Conservation (phyloP, 176 grass and related monocot species). For the Oropetium thomaeum region DNA sequence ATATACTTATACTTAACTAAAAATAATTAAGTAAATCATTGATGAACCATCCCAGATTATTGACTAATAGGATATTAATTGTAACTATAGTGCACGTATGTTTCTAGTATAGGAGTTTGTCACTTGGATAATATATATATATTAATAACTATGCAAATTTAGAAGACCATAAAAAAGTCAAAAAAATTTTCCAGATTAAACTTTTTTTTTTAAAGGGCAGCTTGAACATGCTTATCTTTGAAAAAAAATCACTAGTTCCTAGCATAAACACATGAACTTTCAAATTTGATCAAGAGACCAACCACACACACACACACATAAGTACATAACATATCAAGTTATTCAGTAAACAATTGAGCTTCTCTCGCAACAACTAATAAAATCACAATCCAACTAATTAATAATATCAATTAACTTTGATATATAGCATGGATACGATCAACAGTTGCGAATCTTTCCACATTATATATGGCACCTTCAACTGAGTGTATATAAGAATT, state of each 20-base stretch:
- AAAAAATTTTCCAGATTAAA: background rate
- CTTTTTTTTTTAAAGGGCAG: too few relatives aligned
- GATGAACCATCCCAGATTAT: too few relatives aligned
- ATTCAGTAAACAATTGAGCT: background rate
- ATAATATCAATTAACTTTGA: slow-evolving; percentile 30
- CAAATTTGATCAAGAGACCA: background rate
- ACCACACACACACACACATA: background rate
- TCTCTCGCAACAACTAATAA: background rate
- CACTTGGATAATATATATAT: too few relatives aligned
- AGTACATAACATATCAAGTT: background rate
- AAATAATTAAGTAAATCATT: too few relatives aligned
- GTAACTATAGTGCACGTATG: too few relatives aligned
- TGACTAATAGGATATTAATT: too few relatives aligned
- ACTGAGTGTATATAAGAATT: slow-evolving; percentile 26
- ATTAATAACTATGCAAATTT: too few relatives aligned
- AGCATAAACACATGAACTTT: background rate
- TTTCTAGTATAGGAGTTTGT: too few relatives aligned
- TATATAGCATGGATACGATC: slow-evolving; percentile 31
- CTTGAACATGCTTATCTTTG: too few relatives aligned
- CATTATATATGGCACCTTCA: slow-evolving; percentile 33
- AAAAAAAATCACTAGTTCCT: too few relatives aligned
- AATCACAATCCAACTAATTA: background rate
- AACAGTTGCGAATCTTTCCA: slow-evolving; percentile 10
- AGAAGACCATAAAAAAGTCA: too few relatives aligned
- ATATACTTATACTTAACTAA: too few relatives aligned